phyloP scores from a whole-genome alignment of 169 alveolate species.

The Eimeria falciformis region DNA sequence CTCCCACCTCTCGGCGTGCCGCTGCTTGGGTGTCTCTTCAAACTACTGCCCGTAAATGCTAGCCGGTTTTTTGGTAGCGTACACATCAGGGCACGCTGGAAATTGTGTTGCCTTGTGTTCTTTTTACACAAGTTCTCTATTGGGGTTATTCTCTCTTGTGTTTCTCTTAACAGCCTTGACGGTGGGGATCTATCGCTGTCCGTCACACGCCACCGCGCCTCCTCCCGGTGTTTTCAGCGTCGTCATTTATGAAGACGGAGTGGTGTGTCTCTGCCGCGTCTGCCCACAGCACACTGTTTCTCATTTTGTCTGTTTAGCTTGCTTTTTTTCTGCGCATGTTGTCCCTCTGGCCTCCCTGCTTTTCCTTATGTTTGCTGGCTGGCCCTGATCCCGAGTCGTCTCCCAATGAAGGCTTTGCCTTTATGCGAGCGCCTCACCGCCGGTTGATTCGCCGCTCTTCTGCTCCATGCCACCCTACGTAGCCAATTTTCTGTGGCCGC shows the following conservation, averaged over 20 bases:
- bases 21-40: too few relatives aligned
- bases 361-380: not conserved
- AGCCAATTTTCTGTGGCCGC: too few relatives aligned
- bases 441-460: not conserved
- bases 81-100: too few relatives aligned
- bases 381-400: too few relatives aligned
- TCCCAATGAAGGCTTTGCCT: too few relatives aligned
- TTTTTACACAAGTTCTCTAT: too few relatives aligned
- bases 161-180: not conserved
- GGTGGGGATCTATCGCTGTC: constrained; percentile 65
- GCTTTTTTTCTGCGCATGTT: not conserved
- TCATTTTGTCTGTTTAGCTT: not conserved
- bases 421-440: not conserved
- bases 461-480: not conserved
- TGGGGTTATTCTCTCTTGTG: not conserved
- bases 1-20: too few relatives aligned
- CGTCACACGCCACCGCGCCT: constrained; percentile 60
- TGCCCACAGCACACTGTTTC: not conserved
- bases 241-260: constrained; percentile 43
- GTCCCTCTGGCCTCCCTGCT: not conserved
- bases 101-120: too few relatives aligned
- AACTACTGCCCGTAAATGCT: too few relatives aligned
- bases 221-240: constrained; percentile 61
- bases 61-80: too few relatives aligned
- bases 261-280: not conserved